A percentile compares a stretch with the other conserved stretches of the same genome.
Evolutionary conservation across 2,329 filamentous ascomycete genomes (phyloP).

Genomic region (Cladosporium velox): DNA sequence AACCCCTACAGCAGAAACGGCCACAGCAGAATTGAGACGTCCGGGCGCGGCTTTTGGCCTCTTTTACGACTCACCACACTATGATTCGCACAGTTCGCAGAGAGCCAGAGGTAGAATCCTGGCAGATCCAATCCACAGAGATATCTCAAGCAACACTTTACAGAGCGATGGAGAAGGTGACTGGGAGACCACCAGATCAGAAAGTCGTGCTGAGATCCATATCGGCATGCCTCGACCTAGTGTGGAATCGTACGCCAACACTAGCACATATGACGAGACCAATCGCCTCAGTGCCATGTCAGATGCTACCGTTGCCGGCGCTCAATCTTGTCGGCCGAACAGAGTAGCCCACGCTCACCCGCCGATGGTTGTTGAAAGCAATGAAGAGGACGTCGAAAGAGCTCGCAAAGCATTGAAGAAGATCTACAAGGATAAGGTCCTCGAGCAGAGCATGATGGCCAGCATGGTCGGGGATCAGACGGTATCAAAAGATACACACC

Average conservation of each 20-base stretch:
- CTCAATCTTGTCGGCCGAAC: not conserved
- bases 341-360: not conserved
- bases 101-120: not conserved
- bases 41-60: not conserved
- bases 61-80: not conserved
- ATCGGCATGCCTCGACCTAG: constrained; percentile 21
- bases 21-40: not conserved
- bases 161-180: constrained; percentile 1
- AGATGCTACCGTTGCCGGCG: not conserved
- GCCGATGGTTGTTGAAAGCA: not conserved
- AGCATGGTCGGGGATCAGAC: no score
- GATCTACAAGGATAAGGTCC: constrained; percentile 14
- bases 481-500: not conserved
- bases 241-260: constrained; percentile 29
- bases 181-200: constrained; percentile 23
- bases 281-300: constrained; percentile 21
- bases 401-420: constrained; percentile 8
- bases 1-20: not conserved
- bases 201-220: constrained; percentile 21
- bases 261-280: constrained; percentile 27
- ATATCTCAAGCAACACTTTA: not conserved
- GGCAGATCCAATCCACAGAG: not conserved
- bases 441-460: not conserved
- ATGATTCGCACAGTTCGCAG: not conserved
- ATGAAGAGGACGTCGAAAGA: constrained; percentile 1